These are phyloP conservation scores for Zygosaccharomyces gambellarensis DNA, from an alignment of 805 yeast genomes.

Conservation along the genomic window DNA sequence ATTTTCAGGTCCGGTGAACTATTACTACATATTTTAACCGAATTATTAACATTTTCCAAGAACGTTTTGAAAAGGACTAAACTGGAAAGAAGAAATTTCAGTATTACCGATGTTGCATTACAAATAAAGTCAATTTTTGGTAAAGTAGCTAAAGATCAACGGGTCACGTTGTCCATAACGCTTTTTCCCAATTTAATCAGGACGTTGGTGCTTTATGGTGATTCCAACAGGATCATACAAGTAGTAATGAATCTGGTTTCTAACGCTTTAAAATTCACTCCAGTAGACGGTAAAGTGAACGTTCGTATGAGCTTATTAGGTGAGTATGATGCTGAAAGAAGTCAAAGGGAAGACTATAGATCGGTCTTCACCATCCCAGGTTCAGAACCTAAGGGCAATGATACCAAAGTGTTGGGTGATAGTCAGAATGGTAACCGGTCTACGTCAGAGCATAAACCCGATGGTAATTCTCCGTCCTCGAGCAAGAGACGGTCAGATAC, in stretches of 20 bases:
- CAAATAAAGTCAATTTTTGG: constrained; percentile 84
- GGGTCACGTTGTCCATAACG: constrained; percentile 60
- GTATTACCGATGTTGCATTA: constrained; percentile 71
- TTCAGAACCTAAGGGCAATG: constrained; percentile 16
- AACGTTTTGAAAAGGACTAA: constrained; percentile 81
- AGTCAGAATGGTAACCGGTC: neutral
- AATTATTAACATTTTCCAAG: constrained; percentile 81
- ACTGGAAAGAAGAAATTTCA: constrained; percentile 77
- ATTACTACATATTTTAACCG: constrained; percentile 82
- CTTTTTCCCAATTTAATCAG: constrained; percentile 57
- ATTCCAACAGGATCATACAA: constrained; percentile 84
- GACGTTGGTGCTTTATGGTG: constrained; percentile 73
- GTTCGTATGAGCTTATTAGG: constrained; percentile 62
- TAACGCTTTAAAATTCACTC: constrained; percentile 88
- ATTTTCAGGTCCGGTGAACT: constrained; percentile 91
- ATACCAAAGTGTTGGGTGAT: neutral
- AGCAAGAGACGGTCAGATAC: constrained; percentile 5
- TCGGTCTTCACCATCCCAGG: constrained; percentile 43
- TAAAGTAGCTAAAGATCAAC: constrained; percentile 71
- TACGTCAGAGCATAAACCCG: neutral
- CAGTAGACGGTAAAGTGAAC: constrained; percentile 75
- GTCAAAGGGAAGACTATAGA: constrained; percentile 39
- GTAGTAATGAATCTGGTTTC: constrained; percentile 89
- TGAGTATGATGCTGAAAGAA: constrained; percentile 56
- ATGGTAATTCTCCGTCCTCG: neutral